phyloP scores from a whole-genome alignment of 129 eudicot genomes.

The Arctium lappa region DNA sequence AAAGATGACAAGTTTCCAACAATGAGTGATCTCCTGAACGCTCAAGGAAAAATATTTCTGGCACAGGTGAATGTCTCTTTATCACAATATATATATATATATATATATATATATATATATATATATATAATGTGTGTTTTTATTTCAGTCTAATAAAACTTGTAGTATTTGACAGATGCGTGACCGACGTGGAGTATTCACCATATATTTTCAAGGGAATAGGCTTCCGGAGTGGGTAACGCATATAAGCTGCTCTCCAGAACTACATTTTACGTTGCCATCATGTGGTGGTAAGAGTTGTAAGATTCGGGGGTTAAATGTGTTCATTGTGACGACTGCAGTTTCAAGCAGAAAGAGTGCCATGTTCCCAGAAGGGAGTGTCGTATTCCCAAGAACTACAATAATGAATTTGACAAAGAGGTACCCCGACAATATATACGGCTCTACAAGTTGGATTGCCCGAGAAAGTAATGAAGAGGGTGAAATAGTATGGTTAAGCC shows the following conservation, averaged over 20 bases:
- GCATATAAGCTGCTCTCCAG: neutral
- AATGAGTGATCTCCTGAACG: neutral
- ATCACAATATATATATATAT: too few species aligned
- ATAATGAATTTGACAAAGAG: neutral
- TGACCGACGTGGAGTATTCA: constrained; percentile 9
- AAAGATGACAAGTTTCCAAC: neutral
- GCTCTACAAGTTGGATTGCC: neutral
- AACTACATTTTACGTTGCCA: too few species aligned
- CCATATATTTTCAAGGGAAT: constrained; percentile 16
- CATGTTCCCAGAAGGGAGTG: neutral
- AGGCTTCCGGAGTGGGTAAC: neutral
- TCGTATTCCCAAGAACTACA: neutral
- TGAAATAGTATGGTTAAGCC: constrained; percentile 12
- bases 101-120: too few species aligned
- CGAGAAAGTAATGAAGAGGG: neutral
- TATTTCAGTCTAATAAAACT: neutral
- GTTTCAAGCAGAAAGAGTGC: neutral
- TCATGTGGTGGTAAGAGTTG: too few species aligned
- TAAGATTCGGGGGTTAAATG: too few species aligned
- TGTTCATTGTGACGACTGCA: neutral
- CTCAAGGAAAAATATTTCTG: neutral
- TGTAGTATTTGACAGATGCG: neutral
- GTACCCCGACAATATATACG: neutral
- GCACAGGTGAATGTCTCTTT: constrained; percentile 1
- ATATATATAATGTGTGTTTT: too few species aligned